These are phyloP conservation scores for Trametes coccinea DNA, from an alignment of 768 basidiomycete genomes.

Conservation along the genomic window DNA sequence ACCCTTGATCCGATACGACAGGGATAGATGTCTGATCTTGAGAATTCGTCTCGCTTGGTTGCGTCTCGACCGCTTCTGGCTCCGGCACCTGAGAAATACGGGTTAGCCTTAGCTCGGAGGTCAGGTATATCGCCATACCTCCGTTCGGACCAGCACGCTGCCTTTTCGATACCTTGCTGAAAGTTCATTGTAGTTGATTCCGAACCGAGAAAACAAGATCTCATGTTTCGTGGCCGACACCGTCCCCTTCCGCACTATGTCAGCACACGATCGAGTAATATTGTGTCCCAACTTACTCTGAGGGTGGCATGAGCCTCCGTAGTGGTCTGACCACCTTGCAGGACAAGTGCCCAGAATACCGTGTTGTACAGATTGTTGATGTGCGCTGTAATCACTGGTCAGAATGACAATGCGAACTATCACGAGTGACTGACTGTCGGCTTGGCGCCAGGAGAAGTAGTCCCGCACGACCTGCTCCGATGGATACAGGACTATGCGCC, in stretches of 20 bases:
- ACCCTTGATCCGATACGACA: background rate
- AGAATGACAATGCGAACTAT: background rate
- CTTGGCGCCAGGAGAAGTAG: slow-evolving; percentile 96
- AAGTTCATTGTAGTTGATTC: slow-evolving; percentile 85
- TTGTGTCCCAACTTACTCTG: slow-evolving; percentile 47
- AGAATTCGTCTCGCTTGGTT: too few relatives aligned
- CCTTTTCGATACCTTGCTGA: slow-evolving; percentile 80
- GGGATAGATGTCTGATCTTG: too few relatives aligned
- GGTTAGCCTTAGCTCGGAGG: too few relatives aligned
- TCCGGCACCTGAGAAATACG: background rate
- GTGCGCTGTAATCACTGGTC: slow-evolving; percentile 61
- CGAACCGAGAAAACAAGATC: slow-evolving; percentile 78
- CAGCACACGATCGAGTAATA: background rate
- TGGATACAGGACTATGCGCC: slow-evolving; percentile 83
- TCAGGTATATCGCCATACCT: slow-evolving; percentile 36
- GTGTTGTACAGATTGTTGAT: slow-evolving; percentile 99
- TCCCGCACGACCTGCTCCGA: slow-evolving; percentile 70
- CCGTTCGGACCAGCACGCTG: slow-evolving; percentile 73
- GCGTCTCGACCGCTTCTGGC: background rate
- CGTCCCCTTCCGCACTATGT: slow-evolving; percentile 63
- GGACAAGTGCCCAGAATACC: slow-evolving; percentile 90
- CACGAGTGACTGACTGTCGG: slow-evolving; percentile 69
- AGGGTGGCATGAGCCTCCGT: slow-evolving; percentile 82
- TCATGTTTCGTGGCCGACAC: slow-evolving; percentile 90
- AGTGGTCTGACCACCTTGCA: slow-evolving; percentile 74